These are phyloP conservation scores for Wallacemonas sp. DNA, from an alignment of 208 protist genomes.

Conservation along the genomic window DNA sequence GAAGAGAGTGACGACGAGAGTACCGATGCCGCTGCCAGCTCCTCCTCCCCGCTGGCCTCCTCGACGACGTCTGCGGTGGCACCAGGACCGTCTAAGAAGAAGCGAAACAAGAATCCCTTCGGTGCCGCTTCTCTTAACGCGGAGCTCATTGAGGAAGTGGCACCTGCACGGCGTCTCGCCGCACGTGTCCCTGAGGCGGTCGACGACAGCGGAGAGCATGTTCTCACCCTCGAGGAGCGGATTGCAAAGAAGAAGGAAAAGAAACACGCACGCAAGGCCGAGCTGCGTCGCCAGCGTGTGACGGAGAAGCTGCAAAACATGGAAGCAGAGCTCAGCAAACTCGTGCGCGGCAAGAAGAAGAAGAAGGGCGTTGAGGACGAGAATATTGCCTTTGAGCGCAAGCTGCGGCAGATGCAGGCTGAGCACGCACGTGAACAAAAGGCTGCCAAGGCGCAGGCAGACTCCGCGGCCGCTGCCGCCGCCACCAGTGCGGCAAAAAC, in stretches of 20 bases:
- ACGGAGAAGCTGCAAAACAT: slow-evolving; percentile 28
- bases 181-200: neutral
- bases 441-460: slow-evolving; percentile 10
- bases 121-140: slow-evolving; percentile 33
- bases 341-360: slow-evolving; percentile 32
- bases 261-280: slow-evolving; percentile 70
- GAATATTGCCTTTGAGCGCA: slow-evolving; percentile 37
- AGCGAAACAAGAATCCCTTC: neutral
- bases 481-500: neutral
- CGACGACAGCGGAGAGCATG: neutral
- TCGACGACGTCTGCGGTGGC: neutral
- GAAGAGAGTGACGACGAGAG: neutral
- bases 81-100: slow-evolving; percentile 1
- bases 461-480: neutral
- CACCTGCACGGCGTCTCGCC: slow-evolving; percentile 3
- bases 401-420: slow-evolving; percentile 27
- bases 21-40: neutral
- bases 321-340: slow-evolving; percentile 41
- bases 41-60: neutral
- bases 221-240: slow-evolving; percentile 42
- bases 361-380: slow-evolving; percentile 21
- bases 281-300: slow-evolving; percentile 49
- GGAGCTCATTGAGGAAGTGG: slow-evolving; percentile 22
- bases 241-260: slow-evolving; percentile 83
- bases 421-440: slow-evolving; percentile 7